A percentile compares a stretch with the other conserved stretches of the same genome.
These are phyloP conservation scores for Candida nitratophila DNA, from an alignment of 805 yeast genomes.

Conservation along the genomic window DNA sequence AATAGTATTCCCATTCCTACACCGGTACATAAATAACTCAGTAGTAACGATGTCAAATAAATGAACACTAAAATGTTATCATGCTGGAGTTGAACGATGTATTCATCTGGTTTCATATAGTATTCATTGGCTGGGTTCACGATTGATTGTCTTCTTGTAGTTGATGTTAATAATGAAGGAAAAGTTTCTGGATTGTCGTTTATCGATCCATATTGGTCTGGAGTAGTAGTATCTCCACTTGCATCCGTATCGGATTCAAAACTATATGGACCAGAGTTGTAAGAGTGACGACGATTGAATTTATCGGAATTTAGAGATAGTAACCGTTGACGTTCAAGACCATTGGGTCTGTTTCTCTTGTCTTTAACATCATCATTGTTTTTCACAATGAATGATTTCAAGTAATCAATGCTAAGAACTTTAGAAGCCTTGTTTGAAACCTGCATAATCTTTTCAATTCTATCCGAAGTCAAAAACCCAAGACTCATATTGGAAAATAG, in stretches of 20 bases:
- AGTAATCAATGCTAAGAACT: background rate
- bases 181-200: too few species aligned
- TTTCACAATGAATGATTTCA: background rate
- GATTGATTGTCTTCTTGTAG: background rate
- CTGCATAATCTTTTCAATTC: constrained; percentile 16
- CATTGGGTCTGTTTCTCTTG: too few species aligned
- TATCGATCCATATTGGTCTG: too few species aligned
- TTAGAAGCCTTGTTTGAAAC: constrained; percentile 15
- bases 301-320: background rate
- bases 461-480: constrained; percentile 14
- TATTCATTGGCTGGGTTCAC: background rate
- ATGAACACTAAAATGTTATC: constrained; percentile 38
- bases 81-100: constrained; percentile 23
- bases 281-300: background rate
- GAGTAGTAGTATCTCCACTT: background rate
- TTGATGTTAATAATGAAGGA: too few species aligned
- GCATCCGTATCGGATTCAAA: constrained; percentile 10
- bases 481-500: background rate
- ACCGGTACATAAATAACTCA: constrained; percentile 35
- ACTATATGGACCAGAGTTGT: background rate
- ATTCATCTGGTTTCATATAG: constrained; percentile 8
- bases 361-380: background rate
- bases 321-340: background rate
- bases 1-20: constrained; percentile 37
- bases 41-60: constrained; percentile 31